These are phyloP conservation scores for Hordeum vulgare DNA, from an alignment of 176 grass and related monocot genomes.

Conservation along the genomic window MorexV3_pseudomolecules_assembly NC_058524.1:524065780-524066279, in stretches of 20 bases:
- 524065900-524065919: conserved; percentile 60
- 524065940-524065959: conserved; percentile 78
- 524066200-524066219: conserved; percentile 82
- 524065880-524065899: conserved; percentile 63
- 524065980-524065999: conserved; percentile 65
- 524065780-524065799: conserved; percentile 52
- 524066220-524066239: conserved; percentile 50
- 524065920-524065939: conserved; percentile 67
- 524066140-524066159: conserved; percentile 77
- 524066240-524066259: conserved; percentile 72
- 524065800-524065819: conserved; percentile 50
- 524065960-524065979: conserved; percentile 50
- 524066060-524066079: conserved; percentile 89
- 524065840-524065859: conserved; percentile 73
- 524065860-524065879: conserved; percentile 53
- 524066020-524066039: conserved; percentile 85
- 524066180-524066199: conserved; percentile 91
- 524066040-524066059: conserved; percentile 73
- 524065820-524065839: conserved; percentile 67
- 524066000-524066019: conserved; percentile 64
- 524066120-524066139: conserved; percentile 79
- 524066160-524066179: conserved; percentile 83
- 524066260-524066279: conserved; percentile 69
- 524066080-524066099: conserved; percentile 73
- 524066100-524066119: conserved; percentile 60